These are phyloP conservation scores for Arthrobotrys iridis DNA, from an alignment of 2,329 filamentous ascomycete genomes.

Conservation along the genomic window DNA sequence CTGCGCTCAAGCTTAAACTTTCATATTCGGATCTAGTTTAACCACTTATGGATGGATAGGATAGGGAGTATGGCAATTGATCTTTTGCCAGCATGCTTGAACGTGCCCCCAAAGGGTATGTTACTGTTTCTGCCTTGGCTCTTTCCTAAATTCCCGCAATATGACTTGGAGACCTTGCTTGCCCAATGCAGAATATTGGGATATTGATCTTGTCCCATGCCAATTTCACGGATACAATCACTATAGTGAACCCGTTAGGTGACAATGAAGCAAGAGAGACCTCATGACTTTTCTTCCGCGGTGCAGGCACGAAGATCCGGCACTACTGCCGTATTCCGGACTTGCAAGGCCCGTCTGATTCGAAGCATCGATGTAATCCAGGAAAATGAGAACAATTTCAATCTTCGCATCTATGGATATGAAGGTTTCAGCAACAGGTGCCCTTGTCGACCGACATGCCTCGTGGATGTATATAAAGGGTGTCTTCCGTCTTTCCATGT, in stretches of 20 bases:
- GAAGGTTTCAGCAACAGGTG: constrained; percentile 11
- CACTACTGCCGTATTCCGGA: constrained; percentile 39
- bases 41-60: constrained; percentile 3
- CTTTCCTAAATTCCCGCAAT: constrained; percentile 49
- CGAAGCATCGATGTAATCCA: constrained; percentile 30
- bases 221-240: constrained; percentile 29
- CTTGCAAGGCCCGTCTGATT: constrained; percentile 2
- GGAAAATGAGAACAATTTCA: constrained; percentile 38
- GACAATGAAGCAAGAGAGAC: background rate
- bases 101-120: background rate
- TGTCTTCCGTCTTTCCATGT: constrained; percentile 25
- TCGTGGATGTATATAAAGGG: constrained; percentile 48
- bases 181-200: background rate
- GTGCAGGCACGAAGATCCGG: constrained; percentile 53
- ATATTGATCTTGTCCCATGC: constrained; percentile 19
- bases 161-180: constrained; percentile 29
- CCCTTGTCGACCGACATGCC: constrained; percentile 22
- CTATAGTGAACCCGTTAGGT: constrained; percentile 3
- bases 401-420: constrained; percentile 43
- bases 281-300: constrained; percentile 39
- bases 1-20: background rate
- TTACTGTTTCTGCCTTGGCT: constrained; percentile 1
- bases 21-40: background rate
- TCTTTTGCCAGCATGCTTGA: background rate
- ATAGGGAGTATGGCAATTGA: constrained; percentile 7